Conservation (phyloP, 1,139 yeast genomes). For the Diutina rugosa region DNA sequence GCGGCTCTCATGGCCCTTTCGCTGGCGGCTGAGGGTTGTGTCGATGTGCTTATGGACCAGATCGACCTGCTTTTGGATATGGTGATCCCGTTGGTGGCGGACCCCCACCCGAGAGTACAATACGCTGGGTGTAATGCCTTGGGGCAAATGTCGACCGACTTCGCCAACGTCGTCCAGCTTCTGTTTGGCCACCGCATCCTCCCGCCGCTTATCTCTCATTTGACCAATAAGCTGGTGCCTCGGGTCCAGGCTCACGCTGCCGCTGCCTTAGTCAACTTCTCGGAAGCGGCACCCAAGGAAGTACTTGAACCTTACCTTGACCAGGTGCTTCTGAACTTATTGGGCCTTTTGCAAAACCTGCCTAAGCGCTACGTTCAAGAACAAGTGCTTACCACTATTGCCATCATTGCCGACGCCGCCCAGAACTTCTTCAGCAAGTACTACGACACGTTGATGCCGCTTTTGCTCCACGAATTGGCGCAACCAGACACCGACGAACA, state of each 20-base stretch:
- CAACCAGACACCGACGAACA: slow-evolving; percentile 50
- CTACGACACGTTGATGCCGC: slow-evolving; percentile 90
- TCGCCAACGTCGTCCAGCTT: slow-evolving; percentile 78
- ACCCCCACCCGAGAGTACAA: slow-evolving; percentile 86
- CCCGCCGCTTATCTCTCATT: slow-evolving; percentile 78
- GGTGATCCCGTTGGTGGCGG: slow-evolving; percentile 71
- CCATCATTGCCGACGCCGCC: slow-evolving; percentile 98
- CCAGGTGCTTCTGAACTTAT: slow-evolving; percentile 56
- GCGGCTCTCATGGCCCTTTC: slow-evolving; percentile 96
- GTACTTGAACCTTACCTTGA: slow-evolving; percentile 86
- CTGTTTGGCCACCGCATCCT: slow-evolving; percentile 67
- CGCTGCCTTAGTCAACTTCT: slow-evolving; percentile 91
- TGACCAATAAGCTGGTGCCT: slow-evolving; percentile 60
- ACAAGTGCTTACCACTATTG: slow-evolving; percentile 92
- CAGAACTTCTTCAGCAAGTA: slow-evolving; percentile 79
- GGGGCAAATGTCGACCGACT: slow-evolving; percentile 97
- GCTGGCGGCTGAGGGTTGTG: slow-evolving; percentile 95
- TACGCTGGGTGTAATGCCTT: slow-evolving; percentile 94
- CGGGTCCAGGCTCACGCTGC: slow-evolving; percentile 98
- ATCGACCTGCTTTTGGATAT: slow-evolving; percentile 72
- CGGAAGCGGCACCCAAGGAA: slow-evolving; percentile 84
- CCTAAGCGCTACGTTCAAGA: slow-evolving; percentile 93
- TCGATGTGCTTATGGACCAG: slow-evolving; percentile 74
- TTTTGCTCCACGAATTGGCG: slow-evolving; percentile 65
- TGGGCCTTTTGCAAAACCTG: slow-evolving; percentile 48